Base-by-base conservation (phyloP, 2,329 filamentous ascomycete species). In the Ophiocordyceps robertsii region DNA sequence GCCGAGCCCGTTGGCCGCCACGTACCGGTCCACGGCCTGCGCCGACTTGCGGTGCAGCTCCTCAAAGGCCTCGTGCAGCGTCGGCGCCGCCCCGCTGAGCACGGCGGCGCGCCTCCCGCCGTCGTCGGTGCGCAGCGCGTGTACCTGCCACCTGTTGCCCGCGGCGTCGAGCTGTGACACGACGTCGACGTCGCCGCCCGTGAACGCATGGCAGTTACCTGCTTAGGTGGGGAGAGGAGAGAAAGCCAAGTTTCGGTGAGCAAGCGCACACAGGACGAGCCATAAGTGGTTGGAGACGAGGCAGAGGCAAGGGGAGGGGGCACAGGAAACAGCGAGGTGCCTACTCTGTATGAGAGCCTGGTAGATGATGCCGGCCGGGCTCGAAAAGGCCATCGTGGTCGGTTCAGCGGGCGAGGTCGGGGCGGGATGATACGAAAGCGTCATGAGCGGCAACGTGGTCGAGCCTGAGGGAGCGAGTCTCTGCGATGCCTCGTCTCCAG, bases 21-120 rank as follows among this genome's bases (percentile, higher is more conserved):
- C 54, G 48, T 47, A 49, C 37, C 47, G 46, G 44, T 56, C 47
- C 36, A 63, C 58, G n/a, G 57, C 59, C 36, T 61, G 58, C n/a
- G 63, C 62, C 10, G 63, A 62, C 45, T 57, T 60, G 38, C 49
- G 44, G 44, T 65, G 59, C n/a, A 68, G 60, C 14, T 53, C 44
- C 40, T 60, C 56, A 6, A 67, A 49, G 10, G 63, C 64, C 4
- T 55, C 55, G 19, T 54, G 43, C 8, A 56, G 44, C 14, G 57
- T 55, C 14, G 56, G 48, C 17, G 57, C 61, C n/a, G 56, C 57
- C 10, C 32, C 42, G 35, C 32, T 44, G 29, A 67, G 48, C 13
- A 61, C 46, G 16, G 49, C 53, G 24, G 50, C 49, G 12, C 57
- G 57, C 29, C 48, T 47, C 38, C 52, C 51, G 14, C 37, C 41